Evolutionary conservation across 768 basidiomycete species (phyloP), one percentile per base, ranked within the genome.

Genomic region (Auricularia auricula-judae): DNA sequence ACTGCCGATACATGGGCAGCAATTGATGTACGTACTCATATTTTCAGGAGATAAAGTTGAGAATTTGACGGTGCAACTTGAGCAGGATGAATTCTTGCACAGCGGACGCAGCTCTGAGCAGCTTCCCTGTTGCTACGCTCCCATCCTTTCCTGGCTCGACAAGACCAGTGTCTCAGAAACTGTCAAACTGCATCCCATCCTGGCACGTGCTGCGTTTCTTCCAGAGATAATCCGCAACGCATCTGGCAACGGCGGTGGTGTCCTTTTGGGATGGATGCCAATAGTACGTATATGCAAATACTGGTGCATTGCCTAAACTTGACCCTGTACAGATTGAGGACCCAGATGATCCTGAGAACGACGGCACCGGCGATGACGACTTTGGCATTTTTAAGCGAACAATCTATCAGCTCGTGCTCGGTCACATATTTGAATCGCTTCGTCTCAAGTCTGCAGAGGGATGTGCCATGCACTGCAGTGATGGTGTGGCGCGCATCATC

Each of bases 231-330:
- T 76, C 29, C 60, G 70, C 18, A 75, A 75, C 65, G 72, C 68
- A 0, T 74, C 74, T 36, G 74, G 74, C 14, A 75, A 75, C 65
- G 74, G 74, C 11, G 74, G 74, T 7, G 73, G 74, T 16, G 61
- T 74, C 11, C 66, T 76, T 1, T 11, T 74, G 11, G 72, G 72
- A 8, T 74, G 71, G 54, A 73, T 75, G 72, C 70, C 70, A 7
- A 65, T 68, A 23, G 74, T 75, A 66, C 47, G 34, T 56, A 14
- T n/a, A 12, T 29, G 29, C 29, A 29, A 29, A 29, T 29, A 29
- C 29, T 29, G 29, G 29, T 29, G 18, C 11, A 63, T 39, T 51
- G 10, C n/a, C 12, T 58, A 58, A 51, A 10, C 34, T 44, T 36
- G 16, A 16, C 66, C 36, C 35, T 34, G 61, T 44, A 21, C 63